phyloP scores from a whole-genome alignment of 2,329 filamentous ascomycete genomes.

The Xylariaceae sp. region DNA sequence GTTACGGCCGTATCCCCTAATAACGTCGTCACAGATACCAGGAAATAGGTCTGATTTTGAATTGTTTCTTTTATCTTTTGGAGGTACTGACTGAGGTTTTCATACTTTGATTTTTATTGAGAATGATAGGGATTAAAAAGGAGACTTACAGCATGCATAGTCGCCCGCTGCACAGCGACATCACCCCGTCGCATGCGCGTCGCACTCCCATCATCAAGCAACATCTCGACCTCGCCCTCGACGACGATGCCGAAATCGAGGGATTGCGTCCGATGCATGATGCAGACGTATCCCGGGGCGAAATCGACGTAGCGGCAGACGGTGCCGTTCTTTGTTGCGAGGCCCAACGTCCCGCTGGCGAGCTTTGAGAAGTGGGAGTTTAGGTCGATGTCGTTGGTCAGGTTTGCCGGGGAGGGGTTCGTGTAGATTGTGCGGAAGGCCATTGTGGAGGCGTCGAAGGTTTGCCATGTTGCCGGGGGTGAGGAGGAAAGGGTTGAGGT shows the following conservation, averaged over 20 bases:
- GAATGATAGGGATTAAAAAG: not conserved
- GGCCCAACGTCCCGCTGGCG: slow-evolving; percentile 36
- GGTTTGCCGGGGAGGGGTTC: slow-evolving; percentile 36
- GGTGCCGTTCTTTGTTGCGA: slow-evolving; percentile 31
- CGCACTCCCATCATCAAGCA: slow-evolving; percentile 47
- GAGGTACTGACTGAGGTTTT: no score
- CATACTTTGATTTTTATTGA: no score
- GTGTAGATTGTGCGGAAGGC: slow-evolving; percentile 40
- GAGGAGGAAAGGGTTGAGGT: not conserved
- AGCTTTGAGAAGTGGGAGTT: slow-evolving; percentile 33
- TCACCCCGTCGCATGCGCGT: slow-evolving; percentile 45
- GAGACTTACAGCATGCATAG: slow-evolving; percentile 44
- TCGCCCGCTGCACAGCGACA: slow-evolving; percentile 51
- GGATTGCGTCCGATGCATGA: slow-evolving; percentile 50
- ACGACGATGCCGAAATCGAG: slow-evolving; percentile 52
- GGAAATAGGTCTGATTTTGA: not conserved
- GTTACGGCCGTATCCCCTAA: not conserved
- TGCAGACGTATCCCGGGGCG: slow-evolving; percentile 36
- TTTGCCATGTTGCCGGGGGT: slow-evolving; percentile 26
- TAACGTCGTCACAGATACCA: not conserved
- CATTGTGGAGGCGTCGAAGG: slow-evolving; percentile 32
- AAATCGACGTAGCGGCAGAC: slow-evolving; percentile 46
- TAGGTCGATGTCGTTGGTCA: slow-evolving; percentile 40
- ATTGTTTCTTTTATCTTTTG: no score
- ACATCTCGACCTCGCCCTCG: slow-evolving; percentile 48